Percentiles rank a stretch among this genome's conserved stretches.
These are phyloP conservation scores for Aspergillus olivimuriae DNA, from an alignment of 495 filamentous ascomycete species.

Conservation along the genomic window DNA sequence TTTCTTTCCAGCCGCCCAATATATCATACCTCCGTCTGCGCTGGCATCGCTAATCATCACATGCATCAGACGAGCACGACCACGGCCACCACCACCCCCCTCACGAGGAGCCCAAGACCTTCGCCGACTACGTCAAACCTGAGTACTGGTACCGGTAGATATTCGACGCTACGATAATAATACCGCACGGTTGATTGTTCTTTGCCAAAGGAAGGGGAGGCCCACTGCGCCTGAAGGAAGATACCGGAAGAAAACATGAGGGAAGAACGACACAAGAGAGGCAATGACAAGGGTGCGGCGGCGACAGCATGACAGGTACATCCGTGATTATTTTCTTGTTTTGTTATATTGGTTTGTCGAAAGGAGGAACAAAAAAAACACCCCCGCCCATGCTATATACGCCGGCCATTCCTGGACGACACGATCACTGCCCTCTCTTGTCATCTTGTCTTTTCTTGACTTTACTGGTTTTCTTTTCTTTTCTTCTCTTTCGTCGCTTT, in stretches of 20 bases:
- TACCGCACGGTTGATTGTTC: slow-evolving; percentile 9
- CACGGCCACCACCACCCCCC: slow-evolving; percentile 47
- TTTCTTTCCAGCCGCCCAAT: background rate
- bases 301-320: too few species aligned
- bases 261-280: background rate
- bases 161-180: slow-evolving; percentile 12
- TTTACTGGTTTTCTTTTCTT: slow-evolving; percentile 4
- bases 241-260: background rate
- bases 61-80: slow-evolving; percentile 35
- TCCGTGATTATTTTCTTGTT: background rate
- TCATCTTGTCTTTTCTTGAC: background rate
- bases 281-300: too few species aligned
- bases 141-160: slow-evolving; percentile 74
- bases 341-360: too few species aligned
- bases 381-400: too few species aligned
- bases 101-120: slow-evolving; percentile 80
- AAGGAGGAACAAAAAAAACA: too few species aligned
- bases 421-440: too few species aligned
- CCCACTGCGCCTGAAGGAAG: too few species aligned
- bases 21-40: too few species aligned
- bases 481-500: slow-evolving; percentile 10
- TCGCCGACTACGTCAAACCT: slow-evolving; percentile 86
- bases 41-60: too few species aligned
- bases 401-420: too few species aligned
- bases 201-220: too few species aligned